Percentiles rank a stretch among this genome's conserved stretches.
These are phyloP conservation scores for Leccinellum albellum DNA, from an alignment of 768 basidiomycete species.

Conservation along the genomic window DNA sequence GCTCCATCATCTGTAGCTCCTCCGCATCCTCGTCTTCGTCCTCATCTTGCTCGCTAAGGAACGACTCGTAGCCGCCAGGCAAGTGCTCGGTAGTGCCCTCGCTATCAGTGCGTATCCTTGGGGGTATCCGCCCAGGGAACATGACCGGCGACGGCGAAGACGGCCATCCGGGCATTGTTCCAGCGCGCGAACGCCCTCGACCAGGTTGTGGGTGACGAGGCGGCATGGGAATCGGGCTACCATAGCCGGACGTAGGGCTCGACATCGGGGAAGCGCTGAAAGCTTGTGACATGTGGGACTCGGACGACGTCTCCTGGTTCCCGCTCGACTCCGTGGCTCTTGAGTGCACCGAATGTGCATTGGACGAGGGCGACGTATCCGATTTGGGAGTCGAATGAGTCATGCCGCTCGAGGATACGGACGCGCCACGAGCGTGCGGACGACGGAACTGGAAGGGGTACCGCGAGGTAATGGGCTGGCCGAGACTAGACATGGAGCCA, in stretches of 20 bases:
- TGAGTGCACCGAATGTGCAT: slow-evolving; percentile 39
- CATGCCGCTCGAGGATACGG: slow-evolving; percentile 37
- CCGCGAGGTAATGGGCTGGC: slow-evolving; percentile 66
- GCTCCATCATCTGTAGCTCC: slow-evolving; percentile 38
- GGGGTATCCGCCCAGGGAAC: slow-evolving; percentile 26
- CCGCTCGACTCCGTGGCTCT: slow-evolving; percentile 58
- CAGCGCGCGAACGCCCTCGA: slow-evolving; percentile 37
- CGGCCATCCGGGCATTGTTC: slow-evolving; percentile 36
- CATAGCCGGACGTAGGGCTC: slow-evolving; percentile 34
- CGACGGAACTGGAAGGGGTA: slow-evolving; percentile 69
- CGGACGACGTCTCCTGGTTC: slow-evolving; percentile 53
- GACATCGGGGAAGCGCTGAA: slow-evolving; percentile 35
- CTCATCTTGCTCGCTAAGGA: slow-evolving; percentile 30
- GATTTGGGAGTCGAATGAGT: slow-evolving; percentile 39
- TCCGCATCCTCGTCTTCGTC: slow-evolving; percentile 32
- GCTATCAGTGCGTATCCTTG: slow-evolving; percentile 29
- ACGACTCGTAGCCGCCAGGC: slow-evolving; percentile 29
- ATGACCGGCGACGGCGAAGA: slow-evolving; percentile 35
- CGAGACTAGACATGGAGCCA: slow-evolving; percentile 82
- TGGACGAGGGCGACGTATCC: slow-evolving; percentile 36
- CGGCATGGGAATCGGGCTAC: slow-evolving; percentile 44
- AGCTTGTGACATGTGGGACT: slow-evolving; percentile 51
- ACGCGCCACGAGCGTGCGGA: slow-evolving; percentile 39
- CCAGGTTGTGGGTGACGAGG: slow-evolving; percentile 42
- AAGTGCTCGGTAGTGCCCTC: slow-evolving; percentile 23